These are phyloP conservation scores for Ceratobasidium sp. DNA, from an alignment of 1,284 basidiomycete species.

Conservation along the genomic window DNA sequence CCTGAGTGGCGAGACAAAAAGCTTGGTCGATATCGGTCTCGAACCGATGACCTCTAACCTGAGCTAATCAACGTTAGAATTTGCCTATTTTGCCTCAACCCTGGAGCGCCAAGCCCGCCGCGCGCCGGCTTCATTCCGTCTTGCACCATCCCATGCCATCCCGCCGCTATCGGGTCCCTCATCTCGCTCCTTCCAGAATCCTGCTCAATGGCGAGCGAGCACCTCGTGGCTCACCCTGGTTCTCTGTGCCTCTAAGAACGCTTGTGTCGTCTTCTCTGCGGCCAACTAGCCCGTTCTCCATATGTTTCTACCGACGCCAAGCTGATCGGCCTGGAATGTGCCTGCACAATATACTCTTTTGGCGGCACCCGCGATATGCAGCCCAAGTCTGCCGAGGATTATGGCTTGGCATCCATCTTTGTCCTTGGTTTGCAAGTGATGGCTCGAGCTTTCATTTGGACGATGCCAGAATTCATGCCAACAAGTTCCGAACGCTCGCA, in stretches of 20 bases:
- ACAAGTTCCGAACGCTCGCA: constrained; percentile 6
- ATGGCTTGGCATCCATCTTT: constrained; percentile 14
- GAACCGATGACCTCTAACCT: background rate
- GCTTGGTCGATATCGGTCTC: constrained; percentile 4
- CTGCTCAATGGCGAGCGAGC: background rate
- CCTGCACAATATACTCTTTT: background rate
- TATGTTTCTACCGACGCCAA: constrained; percentile 5
- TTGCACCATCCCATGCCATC: background rate
- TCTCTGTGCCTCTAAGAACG: background rate
- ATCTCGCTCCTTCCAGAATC: background rate
- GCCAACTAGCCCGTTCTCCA: background rate
- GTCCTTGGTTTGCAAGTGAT: background rate
- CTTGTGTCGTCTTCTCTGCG: too few relatives aligned
- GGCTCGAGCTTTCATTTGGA: background rate
- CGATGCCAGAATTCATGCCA: background rate
- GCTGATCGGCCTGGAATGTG: background rate
- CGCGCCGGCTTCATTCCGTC: background rate
- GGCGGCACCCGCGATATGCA: background rate
- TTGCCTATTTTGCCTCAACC: too few relatives aligned
- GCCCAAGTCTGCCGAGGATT: background rate
- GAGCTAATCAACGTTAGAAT: constrained; percentile 18
- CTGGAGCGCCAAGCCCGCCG: background rate
- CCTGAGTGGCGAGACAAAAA: background rate
- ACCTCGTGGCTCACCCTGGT: background rate
- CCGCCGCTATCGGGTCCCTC: background rate